Evolutionary conservation across 345 rosid genomes (phyloP), one percentile per base, ranked within the genome.

Genomic region (Bruguiera gymnorhiza): DNA sequence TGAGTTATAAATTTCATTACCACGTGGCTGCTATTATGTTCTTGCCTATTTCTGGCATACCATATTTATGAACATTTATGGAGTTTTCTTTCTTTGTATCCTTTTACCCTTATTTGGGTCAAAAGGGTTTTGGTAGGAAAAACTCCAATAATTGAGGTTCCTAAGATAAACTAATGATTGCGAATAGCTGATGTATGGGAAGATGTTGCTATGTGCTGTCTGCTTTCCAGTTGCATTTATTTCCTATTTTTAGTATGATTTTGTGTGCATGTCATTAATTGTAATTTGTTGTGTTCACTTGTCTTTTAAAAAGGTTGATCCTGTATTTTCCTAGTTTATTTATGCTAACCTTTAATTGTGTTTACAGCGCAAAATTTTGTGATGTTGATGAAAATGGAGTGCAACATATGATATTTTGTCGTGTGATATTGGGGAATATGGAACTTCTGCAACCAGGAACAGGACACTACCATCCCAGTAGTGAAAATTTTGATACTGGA

Each of bases 361-460:
- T 70, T 62, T 72, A 69, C 90, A 95, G 99, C 85, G 97, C 90
- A 51, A 87, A 74, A 16, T 76, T 73, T 69, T 90, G 91, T 84
- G 98, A 86, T 92, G 77, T 83, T 87, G 99, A 95, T 73, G 94
- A 92, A 87, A 86, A 84, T 62, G 98, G 90, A 23, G 79, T 89
- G 19, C 83, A 75, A 18, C 73, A 90, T 75, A 67, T 95, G 80
- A 79, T 92, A 43, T 77, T 90, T 27, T 92, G 98, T 62, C 92
- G 92, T 73, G 91, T 92, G 63, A 87, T 95, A 76, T 71, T 92
- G 97, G 99, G 99, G 67, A 90, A 80, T 15, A 86, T 87, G 86
- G 99, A 92, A 81, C 85, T 67, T 70, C 77, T 95, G 66, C 69
- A 76, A 60, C 81, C 84, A 75, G 94, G 87, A 71, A 84, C 80